Percentiles rank a stretch among this genome's conserved stretches.
These are phyloP conservation scores for Pseudozyma tsukubaensis DNA, from an alignment of 1,284 basidiomycete species.

Conservation along the genomic window DNA sequence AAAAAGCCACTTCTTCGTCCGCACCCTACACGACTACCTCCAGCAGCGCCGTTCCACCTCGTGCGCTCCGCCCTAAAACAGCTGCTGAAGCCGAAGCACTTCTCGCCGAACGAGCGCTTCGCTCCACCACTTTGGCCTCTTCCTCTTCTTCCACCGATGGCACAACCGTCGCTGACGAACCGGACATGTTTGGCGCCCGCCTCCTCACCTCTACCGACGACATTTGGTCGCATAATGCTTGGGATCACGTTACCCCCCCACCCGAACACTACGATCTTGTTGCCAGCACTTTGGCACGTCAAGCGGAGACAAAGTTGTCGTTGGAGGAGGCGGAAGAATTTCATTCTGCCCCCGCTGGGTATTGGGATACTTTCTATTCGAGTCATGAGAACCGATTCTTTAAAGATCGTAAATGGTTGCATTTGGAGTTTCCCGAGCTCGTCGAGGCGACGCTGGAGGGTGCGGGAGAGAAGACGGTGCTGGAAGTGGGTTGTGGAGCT, in stretches of 20 bases:
- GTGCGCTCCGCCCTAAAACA: conserved; percentile 34
- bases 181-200: conserved; percentile 53
- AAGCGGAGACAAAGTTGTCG: conserved; percentile 52
- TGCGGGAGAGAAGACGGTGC: conserved; percentile 45
- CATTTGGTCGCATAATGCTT: conserved; percentile 64
- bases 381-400: conserved; percentile 66
- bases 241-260: conserved; percentile 65
- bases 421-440: conserved; percentile 66
- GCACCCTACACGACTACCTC: conserved; percentile 7
- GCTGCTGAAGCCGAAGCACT: conserved; percentile 52
- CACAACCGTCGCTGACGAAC: not conserved
- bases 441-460: conserved; percentile 48
- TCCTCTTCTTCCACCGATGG: not conserved
- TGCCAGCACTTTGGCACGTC: conserved; percentile 42
- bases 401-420: conserved; percentile 66
- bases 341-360: conserved; percentile 52
- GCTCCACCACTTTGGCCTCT: conserved; percentile 3
- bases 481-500: conserved; percentile 70
- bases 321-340: conserved; percentile 53
- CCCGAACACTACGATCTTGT: conserved; percentile 49
- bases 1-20: conserved; percentile 37
- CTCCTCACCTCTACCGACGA: conserved; percentile 43
- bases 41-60: not conserved
- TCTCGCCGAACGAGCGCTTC: conserved; percentile 21
- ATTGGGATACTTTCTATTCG: conserved; percentile 65